A percentile compares a stretch with the other conserved stretches of the same genome.
These are phyloP conservation scores for Priceomyces medius DNA, from an alignment of 805 yeast species.

Conservation along the genomic window DNA sequence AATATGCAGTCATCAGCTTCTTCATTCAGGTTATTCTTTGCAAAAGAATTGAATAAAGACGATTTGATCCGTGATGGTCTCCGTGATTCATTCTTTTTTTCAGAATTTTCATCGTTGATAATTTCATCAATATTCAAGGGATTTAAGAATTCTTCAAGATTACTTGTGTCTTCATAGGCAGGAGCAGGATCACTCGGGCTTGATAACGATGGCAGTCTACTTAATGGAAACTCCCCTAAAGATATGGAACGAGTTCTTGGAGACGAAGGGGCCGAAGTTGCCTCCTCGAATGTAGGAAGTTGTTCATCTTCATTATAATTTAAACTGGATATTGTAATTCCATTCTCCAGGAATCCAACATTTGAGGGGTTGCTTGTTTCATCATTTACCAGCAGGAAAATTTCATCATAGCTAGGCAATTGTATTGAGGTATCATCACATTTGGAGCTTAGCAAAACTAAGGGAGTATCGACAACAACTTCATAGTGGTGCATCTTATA, in stretches of 20 bases:
- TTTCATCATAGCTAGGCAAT: slow-evolving; percentile 39
- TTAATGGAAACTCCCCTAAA: slow-evolving; percentile 38
- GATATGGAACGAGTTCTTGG: slow-evolving; percentile 39
- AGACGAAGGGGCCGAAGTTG: slow-evolving; percentile 47
- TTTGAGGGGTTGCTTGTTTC: neutral
- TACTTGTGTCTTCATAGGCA: slow-evolving; percentile 24
- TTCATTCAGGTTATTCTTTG: slow-evolving; percentile 10
- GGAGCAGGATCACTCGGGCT: slow-evolving; percentile 32
- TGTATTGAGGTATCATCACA: slow-evolving; percentile 42
- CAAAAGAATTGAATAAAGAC: slow-evolving; percentile 34
- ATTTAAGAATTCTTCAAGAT: neutral
- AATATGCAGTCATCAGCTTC: neutral
- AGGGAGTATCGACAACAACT: slow-evolving; percentile 77
- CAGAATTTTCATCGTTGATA: slow-evolving; percentile 14
- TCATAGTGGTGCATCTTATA: slow-evolving; percentile 69
- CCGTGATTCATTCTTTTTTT: slow-evolving; percentile 16
- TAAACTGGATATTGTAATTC: slow-evolving; percentile 31
- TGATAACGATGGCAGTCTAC: slow-evolving; percentile 31
- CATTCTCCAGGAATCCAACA: slow-evolving; percentile 22
- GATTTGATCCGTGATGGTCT: slow-evolving; percentile 24
- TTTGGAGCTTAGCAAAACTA: slow-evolving; percentile 45
- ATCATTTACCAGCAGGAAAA: slow-evolving; percentile 9
- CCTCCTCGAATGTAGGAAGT: slow-evolving; percentile 68
- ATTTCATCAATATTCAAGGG: slow-evolving; percentile 28
- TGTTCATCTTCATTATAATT: slow-evolving; percentile 21